Percentiles rank a stretch among this genome's conserved stretches.
phyloP scores from a whole-genome alignment of 2,329 filamentous ascomycete species.

The Aspergillus quadricinctus region DNA sequence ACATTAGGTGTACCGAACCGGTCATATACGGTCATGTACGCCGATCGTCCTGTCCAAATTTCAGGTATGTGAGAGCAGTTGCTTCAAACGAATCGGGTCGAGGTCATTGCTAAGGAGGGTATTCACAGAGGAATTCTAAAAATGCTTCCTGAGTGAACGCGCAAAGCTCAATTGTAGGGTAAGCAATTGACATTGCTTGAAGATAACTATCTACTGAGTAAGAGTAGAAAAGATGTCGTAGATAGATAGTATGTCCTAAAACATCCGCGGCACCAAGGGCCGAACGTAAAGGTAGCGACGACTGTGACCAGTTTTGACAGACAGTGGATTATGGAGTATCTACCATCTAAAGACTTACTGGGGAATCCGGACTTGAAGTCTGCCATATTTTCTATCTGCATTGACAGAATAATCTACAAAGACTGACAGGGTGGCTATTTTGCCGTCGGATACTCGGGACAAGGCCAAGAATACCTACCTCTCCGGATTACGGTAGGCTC shows the following conservation, averaged over 20 bases:
- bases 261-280: background rate
- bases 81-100: background rate
- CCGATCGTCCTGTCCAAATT: background rate
- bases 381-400: background rate
- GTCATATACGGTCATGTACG: background rate
- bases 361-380: background rate
- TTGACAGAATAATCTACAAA: background rate
- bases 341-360: too few relatives aligned
- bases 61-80: background rate
- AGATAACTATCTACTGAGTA: background rate
- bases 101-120: background rate
- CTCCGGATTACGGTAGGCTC: too few relatives aligned
- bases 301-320: too few relatives aligned
- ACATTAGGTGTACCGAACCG: background rate
- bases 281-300: too few relatives aligned
- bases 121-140: background rate
- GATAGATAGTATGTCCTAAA: background rate
- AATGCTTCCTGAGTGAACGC: background rate
- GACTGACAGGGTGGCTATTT: slow-evolving; percentile 5
- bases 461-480: slow-evolving; percentile 12
- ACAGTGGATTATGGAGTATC: too few relatives aligned
- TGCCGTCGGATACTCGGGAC: slow-evolving; percentile 28
- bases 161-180: background rate
- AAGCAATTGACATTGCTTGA: background rate
- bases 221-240: background rate